phyloP scores from a whole-genome alignment of 169 alveolate species.

The Eimeria praecox region DNA sequence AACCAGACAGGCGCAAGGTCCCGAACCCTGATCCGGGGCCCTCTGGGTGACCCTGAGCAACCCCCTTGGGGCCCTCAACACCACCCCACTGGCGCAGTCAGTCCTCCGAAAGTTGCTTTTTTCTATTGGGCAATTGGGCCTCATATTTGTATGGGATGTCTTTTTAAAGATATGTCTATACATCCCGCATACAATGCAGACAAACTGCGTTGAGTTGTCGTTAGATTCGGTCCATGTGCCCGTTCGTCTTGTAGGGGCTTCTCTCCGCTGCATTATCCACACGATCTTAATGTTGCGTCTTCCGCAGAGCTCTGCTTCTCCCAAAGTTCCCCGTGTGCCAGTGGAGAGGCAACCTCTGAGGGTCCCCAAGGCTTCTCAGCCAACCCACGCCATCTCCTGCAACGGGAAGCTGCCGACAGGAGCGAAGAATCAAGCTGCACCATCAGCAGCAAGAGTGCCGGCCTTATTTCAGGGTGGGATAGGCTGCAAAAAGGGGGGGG shows the following conservation, averaged over 20 bases:
- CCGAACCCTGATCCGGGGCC: background rate
- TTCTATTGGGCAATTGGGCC: background rate
- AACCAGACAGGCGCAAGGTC: background rate
- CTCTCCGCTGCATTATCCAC: constrained; percentile 69
- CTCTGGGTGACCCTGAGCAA: constrained; percentile 20
- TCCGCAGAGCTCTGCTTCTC: constrained; percentile 2
- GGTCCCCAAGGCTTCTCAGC: background rate
- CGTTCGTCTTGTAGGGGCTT: constrained; percentile 41
- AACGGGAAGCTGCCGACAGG: background rate
- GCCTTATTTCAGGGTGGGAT: background rate
- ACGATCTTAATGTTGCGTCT: constrained; percentile 69
- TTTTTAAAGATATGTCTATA: background rate
- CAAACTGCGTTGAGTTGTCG: constrained; percentile 63
- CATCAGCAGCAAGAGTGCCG: background rate
- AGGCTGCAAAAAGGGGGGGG: background rate
- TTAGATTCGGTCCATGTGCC: constrained; percentile 55
- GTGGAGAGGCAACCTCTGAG: background rate
- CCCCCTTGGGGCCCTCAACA: background rate
- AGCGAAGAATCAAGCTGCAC: background rate
- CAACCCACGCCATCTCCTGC: background rate
- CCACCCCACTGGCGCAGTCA: background rate
- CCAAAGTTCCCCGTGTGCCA: background rate
- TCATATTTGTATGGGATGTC: background rate
- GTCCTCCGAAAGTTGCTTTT: background rate
- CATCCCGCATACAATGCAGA: constrained; percentile 40